phyloP scores from a whole-genome alignment of 495 filamentous ascomycete species.

The Penicillium angulare region DNA sequence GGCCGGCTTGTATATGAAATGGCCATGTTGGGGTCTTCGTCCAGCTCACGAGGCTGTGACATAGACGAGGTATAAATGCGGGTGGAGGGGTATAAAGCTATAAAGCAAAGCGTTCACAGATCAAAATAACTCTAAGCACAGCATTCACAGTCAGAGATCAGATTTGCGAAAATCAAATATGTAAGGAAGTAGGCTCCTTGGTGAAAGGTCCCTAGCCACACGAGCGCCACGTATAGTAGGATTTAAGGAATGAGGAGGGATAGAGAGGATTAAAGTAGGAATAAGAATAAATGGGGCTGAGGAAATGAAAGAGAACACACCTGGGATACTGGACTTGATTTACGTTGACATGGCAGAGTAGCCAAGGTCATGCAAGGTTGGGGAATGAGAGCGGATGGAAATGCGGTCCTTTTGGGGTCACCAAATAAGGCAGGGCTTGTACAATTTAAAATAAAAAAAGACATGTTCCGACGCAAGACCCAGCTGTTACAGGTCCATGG shows the following conservation, averaged over 20 bases:
- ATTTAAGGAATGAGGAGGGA: not conserved
- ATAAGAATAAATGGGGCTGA: not conserved
- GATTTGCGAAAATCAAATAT: too few species aligned
- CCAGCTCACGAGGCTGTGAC: conserved; percentile 37
- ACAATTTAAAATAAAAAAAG: conserved; percentile 26
- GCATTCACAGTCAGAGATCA: too few species aligned
- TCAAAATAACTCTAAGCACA: too few species aligned
- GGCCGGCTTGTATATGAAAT: conserved; percentile 43
- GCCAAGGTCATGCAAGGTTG: conserved; percentile 35
- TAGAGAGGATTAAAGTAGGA: not conserved
- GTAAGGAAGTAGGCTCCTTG: too few species aligned
- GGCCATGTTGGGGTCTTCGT: conserved; percentile 45
- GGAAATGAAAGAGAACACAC: conserved; percentile 13
- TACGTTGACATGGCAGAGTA: conserved; percentile 27
- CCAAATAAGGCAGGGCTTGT: conserved; percentile 28
- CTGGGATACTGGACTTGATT: conserved; percentile 20
- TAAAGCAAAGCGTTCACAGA: too few species aligned
- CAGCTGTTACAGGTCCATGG: conserved; percentile 31
- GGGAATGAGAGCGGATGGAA: conserved; percentile 24
- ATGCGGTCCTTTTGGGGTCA: conserved; percentile 7
- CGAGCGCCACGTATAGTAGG: too few species aligned
- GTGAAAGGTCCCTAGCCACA: too few species aligned
- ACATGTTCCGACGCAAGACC: conserved; percentile 18
- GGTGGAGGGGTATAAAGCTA: not conserved
- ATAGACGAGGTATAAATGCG: conserved; percentile 30